Conservation (phyloP, 2,329 filamentous ascomycete species). For the Penicillium sp. region DNA sequence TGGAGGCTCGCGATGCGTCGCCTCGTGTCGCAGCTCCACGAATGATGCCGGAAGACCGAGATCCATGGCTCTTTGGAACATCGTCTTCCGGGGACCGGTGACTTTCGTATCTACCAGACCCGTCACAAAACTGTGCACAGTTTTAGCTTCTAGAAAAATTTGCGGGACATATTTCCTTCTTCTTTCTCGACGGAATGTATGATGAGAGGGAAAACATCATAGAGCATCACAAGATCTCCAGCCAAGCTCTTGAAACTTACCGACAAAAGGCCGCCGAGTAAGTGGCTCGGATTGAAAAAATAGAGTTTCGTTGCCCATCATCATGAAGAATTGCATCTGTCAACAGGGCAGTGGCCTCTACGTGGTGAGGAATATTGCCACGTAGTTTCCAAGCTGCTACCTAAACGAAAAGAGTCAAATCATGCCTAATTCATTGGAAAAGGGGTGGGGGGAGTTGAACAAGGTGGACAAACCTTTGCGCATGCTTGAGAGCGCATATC, state of each 20-base stretch:
- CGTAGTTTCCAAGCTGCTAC: constrained; percentile 42
- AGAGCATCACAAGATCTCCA: too few species aligned
- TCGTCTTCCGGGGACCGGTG: constrained; percentile 37
- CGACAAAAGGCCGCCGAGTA: constrained; percentile 44
- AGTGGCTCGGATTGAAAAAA: constrained; percentile 41
- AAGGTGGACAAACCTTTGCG: constrained; percentile 29
- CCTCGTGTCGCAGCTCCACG: constrained; percentile 83
- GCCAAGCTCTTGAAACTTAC: constrained; percentile 20
- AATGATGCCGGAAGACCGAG: constrained; percentile 57
- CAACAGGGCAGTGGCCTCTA: constrained; percentile 43
- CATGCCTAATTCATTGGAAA: too few species aligned
- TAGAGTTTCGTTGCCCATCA: constrained; percentile 35
- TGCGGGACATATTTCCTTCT: too few species aligned
- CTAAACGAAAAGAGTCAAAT: constrained; percentile 15
- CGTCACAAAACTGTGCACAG: constrained; percentile 37
- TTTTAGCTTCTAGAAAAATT: constrained; percentile 1
- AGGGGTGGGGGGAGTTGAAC: neutral
- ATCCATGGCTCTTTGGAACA: constrained; percentile 41
- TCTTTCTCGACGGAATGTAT: too few species aligned
- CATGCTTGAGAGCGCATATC: constrained; percentile 38
- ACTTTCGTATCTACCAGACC: constrained; percentile 42
- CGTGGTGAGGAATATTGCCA: constrained; percentile 40
- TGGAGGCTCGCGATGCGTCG: constrained; percentile 82
- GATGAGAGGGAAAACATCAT: too few species aligned
- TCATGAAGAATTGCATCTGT: constrained; percentile 44